Base-by-base conservation (phyloP, 1,139 yeast genomes). In the Yamadazyma kanchanaburiensis region DNA sequence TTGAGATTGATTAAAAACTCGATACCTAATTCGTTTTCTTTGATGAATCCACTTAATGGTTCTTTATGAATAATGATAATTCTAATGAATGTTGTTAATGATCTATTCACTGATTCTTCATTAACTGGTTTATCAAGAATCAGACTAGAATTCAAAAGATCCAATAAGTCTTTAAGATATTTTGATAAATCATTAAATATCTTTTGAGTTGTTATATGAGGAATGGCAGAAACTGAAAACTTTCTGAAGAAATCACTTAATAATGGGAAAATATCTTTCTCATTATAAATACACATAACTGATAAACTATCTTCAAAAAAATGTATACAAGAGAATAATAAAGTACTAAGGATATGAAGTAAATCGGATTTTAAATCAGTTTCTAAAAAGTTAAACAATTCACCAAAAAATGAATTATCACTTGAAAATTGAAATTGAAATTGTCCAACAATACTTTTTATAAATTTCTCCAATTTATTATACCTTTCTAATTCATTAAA, bases 21-120 rank as follows among this genome's bases (percentile, higher is more conserved):
- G 28, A 65, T 56, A 38, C 50, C 66, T n/a, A 22, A 6, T 40
- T 48, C 70, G 37, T 40, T 58, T 35, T 38, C 56, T 26, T 53
- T 49, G 26, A 58, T 60, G 38, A 51, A 40, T 34, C 59, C 46
- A 3, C 64, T 57, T 18, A 72, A 45, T 2, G 63, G 51, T 4
- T 58, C 50, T 45, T 73, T 74, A 48, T 80, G 86, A 33, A 81
- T 75, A 39, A 80, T 70, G 19, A 80, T 54, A 8, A 81, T 73
- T 40, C 81, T 64, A 33, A 79, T 61, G 38, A 77, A 64, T 19
- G 78, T 59, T 3, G 70, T 57, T 22, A 40, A 33, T 9, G 39
- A 24, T 22, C 27, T 21, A 22, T 32, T 28, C 12, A 37, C 23
- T 4, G 37, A 31, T 11, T 4, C 20, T 21, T 21, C 17, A 14